These are phyloP conservation scores for Brassica cretica DNA, from an alignment of 345 rosid genomes.

Conservation along the genomic window DNA sequence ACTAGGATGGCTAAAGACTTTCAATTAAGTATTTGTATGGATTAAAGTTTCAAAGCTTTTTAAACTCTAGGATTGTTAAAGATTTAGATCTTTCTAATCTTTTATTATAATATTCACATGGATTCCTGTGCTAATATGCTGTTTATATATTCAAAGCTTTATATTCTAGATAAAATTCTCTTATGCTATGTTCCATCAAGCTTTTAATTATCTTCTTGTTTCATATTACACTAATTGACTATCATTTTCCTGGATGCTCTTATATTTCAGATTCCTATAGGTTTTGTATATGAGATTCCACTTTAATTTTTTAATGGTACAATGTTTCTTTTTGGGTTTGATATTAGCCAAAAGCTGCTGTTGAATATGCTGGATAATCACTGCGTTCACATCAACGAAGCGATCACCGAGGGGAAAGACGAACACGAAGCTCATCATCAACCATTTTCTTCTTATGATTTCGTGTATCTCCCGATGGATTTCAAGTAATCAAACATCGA, in stretches of 20 bases:
- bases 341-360: constrained; percentile 66
- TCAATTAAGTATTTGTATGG: constrained; percentile 6
- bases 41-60: constrained; percentile 29
- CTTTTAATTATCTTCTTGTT: constrained; percentile 35
- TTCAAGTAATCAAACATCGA: constrained; percentile 62
- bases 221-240: constrained; percentile 35
- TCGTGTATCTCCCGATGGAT: constrained; percentile 96
- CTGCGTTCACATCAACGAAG: constrained; percentile 87
- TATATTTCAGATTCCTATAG: constrained; percentile 22
- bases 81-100: constrained; percentile 26
- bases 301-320: constrained; percentile 7
- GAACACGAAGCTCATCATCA: constrained; percentile 47
- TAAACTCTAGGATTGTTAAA: constrained; percentile 4
- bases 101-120: constrained; percentile 35
- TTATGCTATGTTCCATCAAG: constrained; percentile 35
- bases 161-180: constrained; percentile 43
- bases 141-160: constrained; percentile 32
- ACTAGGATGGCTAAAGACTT: constrained; percentile 3
- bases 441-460: constrained; percentile 83
- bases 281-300: constrained; percentile 9
- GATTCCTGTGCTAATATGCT: constrained; percentile 37
- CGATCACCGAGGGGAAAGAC: constrained; percentile 37
- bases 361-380: constrained; percentile 95
- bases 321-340: constrained; percentile 9
- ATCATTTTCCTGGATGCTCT: constrained; percentile 22